Evolutionary conservation across 2,329 filamentous ascomycete genomes (phyloP).

Genomic region (Ophiocordyceps camponoti-rufipedis): DNA sequence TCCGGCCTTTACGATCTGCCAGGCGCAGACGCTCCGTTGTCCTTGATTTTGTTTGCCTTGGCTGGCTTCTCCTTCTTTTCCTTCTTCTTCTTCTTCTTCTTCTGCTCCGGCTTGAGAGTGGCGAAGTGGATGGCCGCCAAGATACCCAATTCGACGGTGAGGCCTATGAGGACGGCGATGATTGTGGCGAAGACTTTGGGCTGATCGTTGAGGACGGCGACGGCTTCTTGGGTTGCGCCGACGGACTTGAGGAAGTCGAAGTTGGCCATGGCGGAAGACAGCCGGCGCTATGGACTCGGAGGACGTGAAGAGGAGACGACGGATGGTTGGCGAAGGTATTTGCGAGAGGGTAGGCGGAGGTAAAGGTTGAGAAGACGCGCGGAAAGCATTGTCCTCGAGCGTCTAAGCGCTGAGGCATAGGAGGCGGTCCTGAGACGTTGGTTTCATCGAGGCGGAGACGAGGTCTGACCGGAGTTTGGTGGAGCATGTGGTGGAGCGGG

Average conservation of each 20-base stretch:
- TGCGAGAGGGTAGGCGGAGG: background rate
- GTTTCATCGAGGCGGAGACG: constrained; percentile 1
- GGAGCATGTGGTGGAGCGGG: background rate
- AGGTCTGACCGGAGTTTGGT: background rate
- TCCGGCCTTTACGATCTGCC: background rate
- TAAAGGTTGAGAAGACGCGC: background rate
- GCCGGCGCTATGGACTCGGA: background rate
- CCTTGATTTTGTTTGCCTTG: constrained; percentile 4
- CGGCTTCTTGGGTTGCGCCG: constrained; percentile 38
- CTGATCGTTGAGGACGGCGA: constrained; percentile 42
- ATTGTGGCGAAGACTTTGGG: constrained; percentile 39
- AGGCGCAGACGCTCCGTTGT: background rate
- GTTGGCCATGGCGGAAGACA: constrained; percentile 21
- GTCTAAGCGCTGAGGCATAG: background rate
- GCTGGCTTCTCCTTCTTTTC: constrained; percentile 25
- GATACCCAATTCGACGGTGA: constrained; percentile 26
- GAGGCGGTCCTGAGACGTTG: constrained; percentile 4
- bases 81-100: constrained; percentile 25
- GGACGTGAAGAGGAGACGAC: background rate
- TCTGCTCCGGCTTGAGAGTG: constrained; percentile 42
- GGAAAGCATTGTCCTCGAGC: background rate
- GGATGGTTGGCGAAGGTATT: background rate
- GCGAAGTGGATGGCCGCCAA: constrained; percentile 41
- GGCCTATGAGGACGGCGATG: constrained; percentile 30
- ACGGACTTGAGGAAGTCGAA: constrained; percentile 39